phyloP scores from a whole-genome alignment of 2,329 filamentous ascomycete species.

The Diaporthe nobilis region DNA sequence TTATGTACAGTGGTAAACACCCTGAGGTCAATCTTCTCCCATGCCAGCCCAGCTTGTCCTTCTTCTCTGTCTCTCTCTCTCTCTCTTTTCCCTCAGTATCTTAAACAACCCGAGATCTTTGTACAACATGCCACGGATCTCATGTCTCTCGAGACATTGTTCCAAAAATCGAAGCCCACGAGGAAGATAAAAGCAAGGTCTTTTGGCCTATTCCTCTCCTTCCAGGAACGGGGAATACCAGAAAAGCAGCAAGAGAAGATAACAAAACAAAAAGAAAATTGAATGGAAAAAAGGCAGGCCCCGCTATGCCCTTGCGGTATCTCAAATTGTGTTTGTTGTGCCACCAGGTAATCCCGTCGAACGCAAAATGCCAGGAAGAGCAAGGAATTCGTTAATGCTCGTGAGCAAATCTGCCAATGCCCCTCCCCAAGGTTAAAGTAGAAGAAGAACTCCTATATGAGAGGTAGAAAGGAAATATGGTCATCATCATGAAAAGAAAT shows the following conservation, averaged over 20 bases:
- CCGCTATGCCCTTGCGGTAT: slow-evolving; percentile 43
- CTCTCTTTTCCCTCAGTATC: not conserved
- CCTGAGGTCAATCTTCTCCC: slow-evolving; percentile 23
- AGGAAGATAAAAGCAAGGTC: slow-evolving; percentile 7
- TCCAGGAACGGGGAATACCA: slow-evolving; percentile 19
- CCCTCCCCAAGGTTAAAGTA: slow-evolving; percentile 28
- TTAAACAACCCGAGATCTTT: slow-evolving; percentile 30
- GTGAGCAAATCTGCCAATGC: slow-evolving; percentile 36
- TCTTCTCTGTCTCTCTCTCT: not conserved
- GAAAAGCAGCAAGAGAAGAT: slow-evolving; percentile 9
- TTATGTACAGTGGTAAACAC: slow-evolving; percentile 38
- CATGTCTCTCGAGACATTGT: slow-evolving; percentile 1
- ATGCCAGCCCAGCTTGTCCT: not conserved
- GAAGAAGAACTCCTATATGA: slow-evolving; percentile 37
- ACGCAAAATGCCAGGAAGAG: slow-evolving; percentile 41
- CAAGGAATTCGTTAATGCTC: slow-evolving; percentile 41
- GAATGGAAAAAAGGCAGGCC: slow-evolving; percentile 37
- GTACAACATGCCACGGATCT: slow-evolving; percentile 31
- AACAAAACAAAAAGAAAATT: not conserved
- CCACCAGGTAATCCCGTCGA: slow-evolving; percentile 35
- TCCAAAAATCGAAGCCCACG: slow-evolving; percentile 19
- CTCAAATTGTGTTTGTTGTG: slow-evolving; percentile 36
- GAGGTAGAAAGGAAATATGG: slow-evolving; percentile 33
- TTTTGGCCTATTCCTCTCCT: slow-evolving; percentile 7
- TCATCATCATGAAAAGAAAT: slow-evolving; percentile 40